These are phyloP conservation scores for Acorus calamus DNA, from an alignment of 106 monocot species.

Conservation along the genomic window DNA sequence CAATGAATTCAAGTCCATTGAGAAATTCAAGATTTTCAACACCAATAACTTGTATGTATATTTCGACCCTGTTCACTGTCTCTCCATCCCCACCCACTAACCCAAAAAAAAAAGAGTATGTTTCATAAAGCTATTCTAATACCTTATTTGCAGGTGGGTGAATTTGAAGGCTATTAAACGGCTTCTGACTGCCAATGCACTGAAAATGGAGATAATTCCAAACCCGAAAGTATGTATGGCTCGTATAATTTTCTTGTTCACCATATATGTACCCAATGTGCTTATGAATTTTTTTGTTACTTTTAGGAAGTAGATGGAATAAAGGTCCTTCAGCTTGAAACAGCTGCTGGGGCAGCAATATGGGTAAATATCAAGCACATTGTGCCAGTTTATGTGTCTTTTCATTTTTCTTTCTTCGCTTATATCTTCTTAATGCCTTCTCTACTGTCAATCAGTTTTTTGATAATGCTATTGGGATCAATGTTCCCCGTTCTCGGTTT, in stretches of 20 bases:
- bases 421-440: neutral
- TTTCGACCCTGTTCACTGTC: no score
- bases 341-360: slow-evolving; percentile 95
- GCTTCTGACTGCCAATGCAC: slow-evolving; percentile 82
- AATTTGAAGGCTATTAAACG: slow-evolving; percentile 91
- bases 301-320: slow-evolving; percentile 88
- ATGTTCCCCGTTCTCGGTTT: slow-evolving; percentile 80
- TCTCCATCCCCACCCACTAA: no score
- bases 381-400: neutral
- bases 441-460: slow-evolving; percentile 49
- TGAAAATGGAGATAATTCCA: slow-evolving; percentile 99
- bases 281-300: neutral
- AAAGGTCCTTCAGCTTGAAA: slow-evolving; percentile 96
- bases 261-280: neutral
- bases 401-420: neutral
- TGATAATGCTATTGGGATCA: slow-evolving; percentile 86
- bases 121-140: no score
- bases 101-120: no score
- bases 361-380: slow-evolving; percentile 34
- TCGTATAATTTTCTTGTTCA: neutral
- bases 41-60: slow-evolving; percentile 85
- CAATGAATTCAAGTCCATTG: slow-evolving; percentile 95
- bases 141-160: slow-evolving; percentile 50
- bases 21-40: slow-evolving; percentile 99
- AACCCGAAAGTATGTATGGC: slow-evolving; percentile 63